Base-by-base conservation (phyloP, 495 filamentous ascomycete genomes). In the Cryomyces antarcticus region DNA sequence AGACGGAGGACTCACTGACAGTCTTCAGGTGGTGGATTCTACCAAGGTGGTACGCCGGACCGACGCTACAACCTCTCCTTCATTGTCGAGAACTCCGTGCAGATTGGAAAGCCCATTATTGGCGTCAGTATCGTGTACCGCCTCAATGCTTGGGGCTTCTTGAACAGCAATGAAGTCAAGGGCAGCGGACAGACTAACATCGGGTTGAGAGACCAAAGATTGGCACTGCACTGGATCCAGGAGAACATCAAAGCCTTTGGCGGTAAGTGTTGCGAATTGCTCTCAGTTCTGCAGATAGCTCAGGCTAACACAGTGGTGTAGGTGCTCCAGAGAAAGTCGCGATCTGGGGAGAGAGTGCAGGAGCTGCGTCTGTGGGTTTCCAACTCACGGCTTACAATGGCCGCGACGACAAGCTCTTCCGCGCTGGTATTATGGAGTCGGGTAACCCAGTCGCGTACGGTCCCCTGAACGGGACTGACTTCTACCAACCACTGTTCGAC, bases 101-200 rank as follows among this genome's bases (percentile, higher is more conserved):
- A 52, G 1, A 70, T 72, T 13, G 66, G 65, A 48, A 72, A 70
- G 47, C 73, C 74, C 1, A 64, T 80, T 42, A 70, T 79, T 31
- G 73, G 58, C 4, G 67, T 77, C n/a, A 66, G 60, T n/a, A 60
- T 77, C 39, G 71, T 72, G 44, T 78, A 79, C 51, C 61, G 75
- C 37, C 60, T 77, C 6, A 60, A 56, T 3, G 62, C 60, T 30
- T 77, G 63, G 60, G 73, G 73, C 1, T 66, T 76, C 50, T 46
- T 78, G 6, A 48, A 43, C 27, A 55, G 59, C 7, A 47, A 62
- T 12, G 60, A 64, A 45, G 57, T 63, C 9, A 31, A 52, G 0
- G 46, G 49, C 12, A 61, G 49, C 7, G 72, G 72, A 0, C 61
- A 65, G 39, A 63, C 68, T 6, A 79, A 79, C 45, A 54, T 77